Evolutionary conservation across 805 yeast species (phyloP).

Genomic region (Lipomyces sp.): DNA sequence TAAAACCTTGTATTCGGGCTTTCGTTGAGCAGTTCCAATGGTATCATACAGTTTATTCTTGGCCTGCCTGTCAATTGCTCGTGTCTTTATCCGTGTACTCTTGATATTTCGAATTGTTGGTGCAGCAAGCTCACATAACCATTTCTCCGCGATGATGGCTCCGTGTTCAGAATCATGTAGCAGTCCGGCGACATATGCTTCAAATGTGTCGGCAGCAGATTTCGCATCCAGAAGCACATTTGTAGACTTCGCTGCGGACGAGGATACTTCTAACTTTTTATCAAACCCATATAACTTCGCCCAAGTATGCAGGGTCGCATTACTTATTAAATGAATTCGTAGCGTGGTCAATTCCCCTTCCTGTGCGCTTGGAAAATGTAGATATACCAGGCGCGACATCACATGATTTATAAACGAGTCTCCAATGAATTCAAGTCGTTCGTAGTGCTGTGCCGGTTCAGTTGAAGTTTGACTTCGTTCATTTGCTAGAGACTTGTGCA

Average conservation of each 20-base stretch:
- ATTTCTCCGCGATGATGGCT: conserved; percentile 40
- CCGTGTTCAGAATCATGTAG: conserved; percentile 58
- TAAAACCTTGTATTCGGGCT: conserved; percentile 57
- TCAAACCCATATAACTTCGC: conserved; percentile 70
- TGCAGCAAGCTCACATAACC: conserved; percentile 45
- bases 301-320: conserved; percentile 72
- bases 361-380: conserved; percentile 64
- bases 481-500: conserved; percentile 75
- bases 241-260: conserved; percentile 47
- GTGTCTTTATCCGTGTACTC: conserved; percentile 18
- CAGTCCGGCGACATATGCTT: conserved; percentile 91
- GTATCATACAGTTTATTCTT: conserved; percentile 71
- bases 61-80: conserved; percentile 61
- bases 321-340: conserved; percentile 73
- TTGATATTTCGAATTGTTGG: conserved; percentile 38
- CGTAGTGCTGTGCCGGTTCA: conserved; percentile 51
- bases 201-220: conserved; percentile 85
- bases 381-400: conserved; percentile 70
- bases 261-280: conserved; percentile 56
- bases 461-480: conserved; percentile 46
- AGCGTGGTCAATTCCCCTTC: conserved; percentile 82
- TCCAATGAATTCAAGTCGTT: conserved; percentile 37
- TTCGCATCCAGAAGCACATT: conserved; percentile 50
- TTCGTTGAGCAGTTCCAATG: conserved; percentile 73
- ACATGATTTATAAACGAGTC: conserved; percentile 47